Evolutionary conservation across 768 basidiomycete species (phyloP), one percentile per base, ranked within the genome.

Genomic region (Vishniacozyma victoriae): DNA sequence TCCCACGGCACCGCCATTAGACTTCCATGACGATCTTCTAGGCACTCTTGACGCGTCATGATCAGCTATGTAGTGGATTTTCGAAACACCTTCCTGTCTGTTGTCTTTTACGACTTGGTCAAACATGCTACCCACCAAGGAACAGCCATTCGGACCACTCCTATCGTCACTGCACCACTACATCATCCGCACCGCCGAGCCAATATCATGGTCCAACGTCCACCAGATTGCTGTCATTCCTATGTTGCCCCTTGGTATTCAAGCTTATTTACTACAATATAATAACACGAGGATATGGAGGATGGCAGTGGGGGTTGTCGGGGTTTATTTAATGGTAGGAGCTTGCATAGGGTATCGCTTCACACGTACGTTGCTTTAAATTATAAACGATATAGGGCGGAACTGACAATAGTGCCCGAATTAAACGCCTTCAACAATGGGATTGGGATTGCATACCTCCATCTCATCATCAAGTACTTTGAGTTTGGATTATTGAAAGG

Each of bases 341-440:
- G 52, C 51, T 13, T 52, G 41, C 23, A 18, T n/a, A n/a, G 16
- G 31, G 16, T 52, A 54, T 43, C 31, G 61, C 2, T 52, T 63
- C 41, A 42, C 40, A 33, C 44, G 61, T 63, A 22, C 41, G 61
- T 55, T 6, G 3, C 5, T 5, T 11, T 19, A 26, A 29, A 20
- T 9, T 44, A 14, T 25, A 4, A 27, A 15, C 31, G 33, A 19
- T 35, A 24, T 5, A n/a, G 15, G 24, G 35, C 1, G 7, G n/a
- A 14, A 29, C 25, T 23, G 5, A 26, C 4, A 19, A 25, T 33
- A 58, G 57, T 48, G 44, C 53, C 57, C 25, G 42, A 45, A 29
- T 37, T 50, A 16, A 62, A 61, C 37, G 59, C 55, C 1, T 48
- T 59, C 35, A 67, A 67, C 42, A 59, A 57, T 16, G 57, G 59